These are phyloP conservation scores for Fusarium proliferatum DNA, from an alignment of 2,329 filamentous ascomycete species.

Conservation along the genomic window DNA sequence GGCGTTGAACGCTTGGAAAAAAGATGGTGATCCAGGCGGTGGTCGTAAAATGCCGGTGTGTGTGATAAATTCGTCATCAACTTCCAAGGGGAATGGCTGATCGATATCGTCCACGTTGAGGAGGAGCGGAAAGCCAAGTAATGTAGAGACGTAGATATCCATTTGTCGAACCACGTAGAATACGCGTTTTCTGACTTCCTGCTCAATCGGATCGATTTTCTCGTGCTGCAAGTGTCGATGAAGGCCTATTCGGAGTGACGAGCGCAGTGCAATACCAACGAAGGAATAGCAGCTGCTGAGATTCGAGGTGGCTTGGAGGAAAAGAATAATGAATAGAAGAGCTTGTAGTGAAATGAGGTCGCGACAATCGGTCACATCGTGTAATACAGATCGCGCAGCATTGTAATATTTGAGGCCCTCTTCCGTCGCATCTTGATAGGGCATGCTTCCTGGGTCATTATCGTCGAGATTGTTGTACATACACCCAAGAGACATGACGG, in stretches of 20 bases:
- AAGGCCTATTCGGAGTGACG: conserved; percentile 80
- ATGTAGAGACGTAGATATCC: conserved; percentile 76
- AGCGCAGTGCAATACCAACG: conserved; percentile 80
- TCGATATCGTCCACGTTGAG: conserved; percentile 74
- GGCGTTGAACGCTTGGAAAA: conserved; percentile 74
- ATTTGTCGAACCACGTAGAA: conserved; percentile 77
- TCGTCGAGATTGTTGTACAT: conserved; percentile 73
- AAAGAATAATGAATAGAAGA: conserved; percentile 82
- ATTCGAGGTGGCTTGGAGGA: conserved; percentile 82
- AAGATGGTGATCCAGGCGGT: conserved; percentile 66
- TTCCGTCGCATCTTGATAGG: conserved; percentile 64
- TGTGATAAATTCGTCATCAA: conserved; percentile 76
- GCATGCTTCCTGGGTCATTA: conserved; percentile 57
- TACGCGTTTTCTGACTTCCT: conserved; percentile 71
- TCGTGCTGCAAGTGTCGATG: conserved; percentile 77
- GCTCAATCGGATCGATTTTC: conserved; percentile 70
- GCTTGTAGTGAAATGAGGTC: conserved; percentile 80
- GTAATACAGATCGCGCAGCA: conserved; percentile 72
- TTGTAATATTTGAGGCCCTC: conserved; percentile 80
- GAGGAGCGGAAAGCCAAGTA: conserved; percentile 74
- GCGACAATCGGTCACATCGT: conserved; percentile 75
- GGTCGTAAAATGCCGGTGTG: conserved; percentile 65
- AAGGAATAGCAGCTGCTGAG: conserved; percentile 84
- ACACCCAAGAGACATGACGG: conserved; percentile 77
- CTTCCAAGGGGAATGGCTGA: conserved; percentile 71